These are phyloP conservation scores for Verbena officinalis DNA, from an alignment of 257 asterid species.

Conservation along the genomic window DNA sequence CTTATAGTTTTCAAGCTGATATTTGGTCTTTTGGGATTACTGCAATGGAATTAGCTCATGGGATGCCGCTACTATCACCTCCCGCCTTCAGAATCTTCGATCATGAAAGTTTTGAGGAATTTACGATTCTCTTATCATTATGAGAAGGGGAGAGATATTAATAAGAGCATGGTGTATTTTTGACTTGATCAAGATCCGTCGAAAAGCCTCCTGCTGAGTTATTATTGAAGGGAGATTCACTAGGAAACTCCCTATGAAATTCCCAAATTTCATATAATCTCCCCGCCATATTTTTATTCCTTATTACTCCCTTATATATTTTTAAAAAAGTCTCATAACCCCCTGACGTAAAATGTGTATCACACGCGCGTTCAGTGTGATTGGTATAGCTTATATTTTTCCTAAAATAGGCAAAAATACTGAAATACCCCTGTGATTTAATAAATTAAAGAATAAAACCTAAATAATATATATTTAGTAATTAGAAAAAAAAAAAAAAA, in stretches of 20 bases:
- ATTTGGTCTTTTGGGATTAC: conserved; percentile 95
- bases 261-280: too few relatives aligned
- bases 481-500: too few relatives aligned
- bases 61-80: conserved; percentile 86
- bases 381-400: too few relatives aligned
- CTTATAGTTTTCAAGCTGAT: conserved; percentile 81
- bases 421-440: too few relatives aligned
- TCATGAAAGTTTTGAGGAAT: conserved; percentile 71
- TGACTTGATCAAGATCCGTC: conserved; percentile 90
- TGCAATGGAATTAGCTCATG: conserved; percentile 83
- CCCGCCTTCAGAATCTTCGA: conserved; percentile 73
- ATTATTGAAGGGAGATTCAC: conserved; percentile 55
- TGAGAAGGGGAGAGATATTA: conserved; percentile 47
- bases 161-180: conserved; percentile 62
- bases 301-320: background rate
- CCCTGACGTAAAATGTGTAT: too few relatives aligned
- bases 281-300: too few relatives aligned
- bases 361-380: too few relatives aligned
- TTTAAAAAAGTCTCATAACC: background rate
- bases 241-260: too few relatives aligned
- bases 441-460: too few relatives aligned
- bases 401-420: too few relatives aligned
- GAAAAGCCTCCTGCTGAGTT: conserved; percentile 71
- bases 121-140: conserved; percentile 76
- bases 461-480: too few relatives aligned